A percentile compares a stretch with the other conserved stretches of the same genome.
Conservation (phyloP, 768 basidiomycete genomes). For the Trametes cingulata region DNA sequence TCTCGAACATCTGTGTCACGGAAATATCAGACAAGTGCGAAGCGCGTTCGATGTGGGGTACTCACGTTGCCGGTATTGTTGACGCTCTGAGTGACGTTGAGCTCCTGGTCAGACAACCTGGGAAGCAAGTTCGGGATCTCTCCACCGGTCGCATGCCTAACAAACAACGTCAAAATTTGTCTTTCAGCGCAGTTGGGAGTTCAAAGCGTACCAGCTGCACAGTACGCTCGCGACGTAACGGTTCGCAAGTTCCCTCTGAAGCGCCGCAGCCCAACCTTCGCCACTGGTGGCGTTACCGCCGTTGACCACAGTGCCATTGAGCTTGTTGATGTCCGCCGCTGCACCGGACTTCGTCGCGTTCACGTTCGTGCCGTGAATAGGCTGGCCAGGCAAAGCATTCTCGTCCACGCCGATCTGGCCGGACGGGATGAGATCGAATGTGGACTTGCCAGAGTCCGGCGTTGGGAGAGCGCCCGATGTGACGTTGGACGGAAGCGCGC, state of each 20-base stretch:
- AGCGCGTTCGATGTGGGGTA: conserved; percentile 14
- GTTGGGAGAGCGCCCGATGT: conserved; percentile 58
- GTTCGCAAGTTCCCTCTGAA: conserved; percentile 78
- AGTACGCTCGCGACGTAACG: conserved; percentile 80
- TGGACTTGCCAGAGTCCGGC: conserved; percentile 50
- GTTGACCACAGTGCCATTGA: conserved; percentile 59
- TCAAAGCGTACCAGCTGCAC: conserved; percentile 76
- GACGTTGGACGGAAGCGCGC: conserved; percentile 70
- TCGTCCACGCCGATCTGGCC: conserved; percentile 86
- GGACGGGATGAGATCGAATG: conserved; percentile 67
- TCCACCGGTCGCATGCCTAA: conserved; percentile 86
- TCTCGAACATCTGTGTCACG: conserved; percentile 77
- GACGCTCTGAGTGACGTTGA: conserved; percentile 67
- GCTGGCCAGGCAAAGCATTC: conserved; percentile 68
- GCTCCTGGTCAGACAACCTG: conserved; percentile 64
- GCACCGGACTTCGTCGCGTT: conserved; percentile 56
- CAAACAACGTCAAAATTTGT: background rate
- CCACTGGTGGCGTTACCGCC: conserved; percentile 61
- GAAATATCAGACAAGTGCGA: background rate
- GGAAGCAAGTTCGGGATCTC: conserved; percentile 70
- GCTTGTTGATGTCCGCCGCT: conserved; percentile 59
- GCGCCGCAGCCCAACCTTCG: conserved; percentile 65
- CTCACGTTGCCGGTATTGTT: conserved; percentile 75
- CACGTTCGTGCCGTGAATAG: conserved; percentile 39
- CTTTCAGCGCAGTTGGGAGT: background rate